Evolutionary conservation across 140 eudicot species (phyloP).

Genomic region (Ambrosia hybrid): DNA sequence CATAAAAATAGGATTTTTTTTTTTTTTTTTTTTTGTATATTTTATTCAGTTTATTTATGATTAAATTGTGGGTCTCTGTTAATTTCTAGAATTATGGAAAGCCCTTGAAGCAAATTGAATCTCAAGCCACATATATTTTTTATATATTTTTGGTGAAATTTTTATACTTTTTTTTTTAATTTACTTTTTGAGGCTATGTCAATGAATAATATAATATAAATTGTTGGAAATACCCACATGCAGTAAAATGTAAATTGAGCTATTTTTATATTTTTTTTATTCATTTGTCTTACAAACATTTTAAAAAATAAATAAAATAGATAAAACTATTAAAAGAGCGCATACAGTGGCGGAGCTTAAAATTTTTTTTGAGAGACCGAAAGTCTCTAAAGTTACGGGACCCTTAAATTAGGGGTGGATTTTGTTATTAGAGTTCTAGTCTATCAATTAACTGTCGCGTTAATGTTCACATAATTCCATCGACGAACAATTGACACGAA

Average conservation of each 20-base stretch:
- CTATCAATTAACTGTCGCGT: too few species aligned
- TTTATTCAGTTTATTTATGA: background rate
- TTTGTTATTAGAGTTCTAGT: too few species aligned
- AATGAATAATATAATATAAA: constrained; percentile 13
- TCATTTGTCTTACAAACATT: background rate
- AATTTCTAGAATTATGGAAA: background rate
- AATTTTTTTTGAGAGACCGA: too few species aligned
- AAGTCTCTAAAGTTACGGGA: too few species aligned
- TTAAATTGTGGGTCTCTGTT: constrained; percentile 24
- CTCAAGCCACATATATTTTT: background rate
- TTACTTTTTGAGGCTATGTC: constrained; percentile 5
- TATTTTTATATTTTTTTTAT: constrained; percentile 3
- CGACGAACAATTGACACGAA: too few species aligned
- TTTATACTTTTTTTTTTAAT: background rate
- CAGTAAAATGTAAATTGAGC: constrained; percentile 8
- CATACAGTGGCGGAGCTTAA: too few species aligned
- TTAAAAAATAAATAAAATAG: background rate
- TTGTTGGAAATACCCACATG: constrained; percentile 33
- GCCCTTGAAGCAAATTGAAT: constrained; percentile 22
- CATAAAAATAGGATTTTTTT: background rate
- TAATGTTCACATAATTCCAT: too few species aligned
- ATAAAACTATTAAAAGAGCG: too few species aligned
- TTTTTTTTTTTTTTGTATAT: constrained; percentile 1
- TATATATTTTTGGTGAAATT: background rate
- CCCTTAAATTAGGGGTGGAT: too few species aligned